Evolutionary conservation across 495 filamentous ascomycete genomes (phyloP).

Genomic region (Pseudevernia furfuracea): DNA sequence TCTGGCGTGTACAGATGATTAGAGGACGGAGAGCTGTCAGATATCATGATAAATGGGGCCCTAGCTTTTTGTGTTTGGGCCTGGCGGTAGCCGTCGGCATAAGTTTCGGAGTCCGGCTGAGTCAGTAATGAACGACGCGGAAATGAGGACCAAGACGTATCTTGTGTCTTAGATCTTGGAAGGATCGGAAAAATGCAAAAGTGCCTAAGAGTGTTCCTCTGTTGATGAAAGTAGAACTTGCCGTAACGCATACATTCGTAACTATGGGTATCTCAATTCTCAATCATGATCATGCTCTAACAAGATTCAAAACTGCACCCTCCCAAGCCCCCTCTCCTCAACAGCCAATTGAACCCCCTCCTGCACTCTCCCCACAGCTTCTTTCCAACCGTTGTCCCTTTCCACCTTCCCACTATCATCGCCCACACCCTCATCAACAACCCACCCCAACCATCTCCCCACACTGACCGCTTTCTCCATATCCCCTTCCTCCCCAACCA

Average conservation of each 20-base stretch:
- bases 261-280: background rate
- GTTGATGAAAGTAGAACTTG: background rate
- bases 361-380: conserved; percentile 50
- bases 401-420: conserved; percentile 14
- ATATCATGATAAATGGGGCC: conserved; percentile 87
- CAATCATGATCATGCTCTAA: background rate
- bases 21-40: conserved; percentile 69
- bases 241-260: background rate
- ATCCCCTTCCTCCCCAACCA: conserved; percentile 65
- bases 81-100: conserved; percentile 65
- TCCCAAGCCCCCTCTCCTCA: conserved; percentile 54
- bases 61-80: conserved; percentile 66
- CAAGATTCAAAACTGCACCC: conserved; percentile 42
- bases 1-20: conserved; percentile 82
- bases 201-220: background rate
- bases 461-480: conserved; percentile 64
- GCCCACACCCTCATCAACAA: conserved; percentile 48
- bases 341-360: conserved; percentile 53
- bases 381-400: conserved; percentile 35
- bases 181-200: background rate
- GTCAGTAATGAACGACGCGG: background rate
- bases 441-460: conserved; percentile 63
- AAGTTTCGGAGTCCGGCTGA: conserved; percentile 52
- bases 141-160: background rate
- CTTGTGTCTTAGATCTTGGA: background rate